Conservation (phyloP, 2,329 filamentous ascomycete genomes). For the Fusarium keratoplasticum region DNA sequence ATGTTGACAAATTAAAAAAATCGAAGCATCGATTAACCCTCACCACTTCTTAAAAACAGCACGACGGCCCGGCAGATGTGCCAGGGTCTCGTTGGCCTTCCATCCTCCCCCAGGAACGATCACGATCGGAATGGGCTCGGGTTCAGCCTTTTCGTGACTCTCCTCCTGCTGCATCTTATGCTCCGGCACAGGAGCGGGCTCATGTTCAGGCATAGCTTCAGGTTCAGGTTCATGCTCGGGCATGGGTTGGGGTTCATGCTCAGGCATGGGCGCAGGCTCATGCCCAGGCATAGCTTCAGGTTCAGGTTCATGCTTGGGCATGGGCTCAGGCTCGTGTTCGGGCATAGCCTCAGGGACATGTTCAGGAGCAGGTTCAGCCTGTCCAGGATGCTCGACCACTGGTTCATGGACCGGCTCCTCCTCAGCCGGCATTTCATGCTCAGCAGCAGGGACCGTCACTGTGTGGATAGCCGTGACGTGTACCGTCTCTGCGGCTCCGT, state of each 20-base stretch:
- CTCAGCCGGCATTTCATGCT: background rate
- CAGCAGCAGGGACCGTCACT: background rate
- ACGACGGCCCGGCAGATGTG: constrained; percentile 1
- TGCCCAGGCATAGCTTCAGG: too few species aligned
- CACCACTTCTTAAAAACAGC: constrained; percentile 25
- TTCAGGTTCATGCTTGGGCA: background rate
- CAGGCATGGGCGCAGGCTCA: background rate
- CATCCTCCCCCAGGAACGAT: background rate
- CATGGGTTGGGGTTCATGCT: background rate
- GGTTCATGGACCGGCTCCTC: background rate
- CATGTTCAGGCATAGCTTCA: background rate
- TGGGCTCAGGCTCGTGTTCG: background rate
- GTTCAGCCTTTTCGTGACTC: background rate
- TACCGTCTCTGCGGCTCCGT: constrained; percentile 10
- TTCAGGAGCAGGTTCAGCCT: background rate
- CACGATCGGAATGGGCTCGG: constrained; percentile 1
- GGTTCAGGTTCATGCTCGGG: background rate
- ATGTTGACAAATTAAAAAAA: background rate
- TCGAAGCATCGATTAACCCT: background rate
- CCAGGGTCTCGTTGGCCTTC: background rate
- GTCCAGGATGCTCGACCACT: background rate
- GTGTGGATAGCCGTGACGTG: constrained; percentile 22
- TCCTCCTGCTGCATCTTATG: background rate
- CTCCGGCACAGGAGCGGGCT: background rate
- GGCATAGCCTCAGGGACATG: background rate